Percentiles rank a stretch among this genome's conserved stretches.
Conservation (phyloP, 768 basidiomycete genomes). For the Gautieria morchelliformis region DNA sequence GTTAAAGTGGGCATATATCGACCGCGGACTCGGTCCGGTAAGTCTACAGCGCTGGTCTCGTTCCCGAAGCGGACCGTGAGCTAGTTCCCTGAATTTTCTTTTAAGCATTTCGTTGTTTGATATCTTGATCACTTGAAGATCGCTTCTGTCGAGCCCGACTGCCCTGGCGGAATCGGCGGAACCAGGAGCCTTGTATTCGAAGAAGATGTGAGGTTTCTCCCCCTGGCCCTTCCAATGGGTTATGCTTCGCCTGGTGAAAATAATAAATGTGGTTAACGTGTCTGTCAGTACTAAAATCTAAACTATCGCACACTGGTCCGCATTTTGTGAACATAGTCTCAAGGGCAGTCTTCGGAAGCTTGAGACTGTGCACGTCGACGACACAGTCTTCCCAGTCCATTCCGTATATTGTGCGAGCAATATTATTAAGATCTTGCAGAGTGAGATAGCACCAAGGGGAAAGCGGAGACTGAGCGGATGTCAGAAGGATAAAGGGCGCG, state of each 20-base stretch:
- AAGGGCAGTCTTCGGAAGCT: background rate
- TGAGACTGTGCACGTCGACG: slow-evolving; percentile 7
- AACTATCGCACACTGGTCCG: slow-evolving; percentile 5
- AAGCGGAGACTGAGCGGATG: background rate
- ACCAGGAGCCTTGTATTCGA: background rate
- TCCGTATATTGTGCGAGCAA: background rate
- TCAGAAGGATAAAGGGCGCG: background rate
- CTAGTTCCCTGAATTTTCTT: slow-evolving; percentile 5
- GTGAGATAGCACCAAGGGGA: background rate
- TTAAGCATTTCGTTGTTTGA: slow-evolving; percentile 7
- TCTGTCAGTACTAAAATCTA: background rate
- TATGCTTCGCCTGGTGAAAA: background rate
- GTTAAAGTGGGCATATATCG: background rate
- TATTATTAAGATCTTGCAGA: background rate
- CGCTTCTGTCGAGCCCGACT: background rate
- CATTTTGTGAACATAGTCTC: slow-evolving; percentile 7
- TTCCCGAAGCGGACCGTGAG: background rate
- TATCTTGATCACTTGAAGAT: slow-evolving; percentile 6
- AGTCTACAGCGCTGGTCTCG: background rate
- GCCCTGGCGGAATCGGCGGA: slow-evolving; percentile 1
- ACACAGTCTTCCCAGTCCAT: slow-evolving; percentile 5
- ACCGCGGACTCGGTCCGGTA: background rate
- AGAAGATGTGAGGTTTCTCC: slow-evolving; percentile 6
- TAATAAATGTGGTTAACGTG: background rate
- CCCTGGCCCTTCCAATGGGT: slow-evolving; percentile 6